phyloP scores from a whole-genome alignment of 2,329 filamentous ascomycete genomes.

The Geosmithia morbida region DNA sequence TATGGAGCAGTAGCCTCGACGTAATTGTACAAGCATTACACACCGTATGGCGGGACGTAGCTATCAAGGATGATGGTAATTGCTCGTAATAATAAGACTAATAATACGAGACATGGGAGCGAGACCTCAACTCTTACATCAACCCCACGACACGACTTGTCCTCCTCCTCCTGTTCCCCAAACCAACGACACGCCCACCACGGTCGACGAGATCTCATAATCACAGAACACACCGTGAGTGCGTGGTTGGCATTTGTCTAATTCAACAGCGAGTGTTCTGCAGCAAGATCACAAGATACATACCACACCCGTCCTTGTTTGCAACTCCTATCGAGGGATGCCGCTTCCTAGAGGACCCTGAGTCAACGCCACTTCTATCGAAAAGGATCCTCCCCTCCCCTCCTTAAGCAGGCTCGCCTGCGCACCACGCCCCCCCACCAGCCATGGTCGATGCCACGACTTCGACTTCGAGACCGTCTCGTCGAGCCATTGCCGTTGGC shows the following conservation, averaged over 20 bases:
- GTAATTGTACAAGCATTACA: too few relatives aligned
- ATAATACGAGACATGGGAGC: not conserved
- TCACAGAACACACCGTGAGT: not conserved
- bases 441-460: constrained; percentile 8
- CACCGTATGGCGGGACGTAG: too few relatives aligned
- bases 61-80: not conserved
- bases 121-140: not conserved
- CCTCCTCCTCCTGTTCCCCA: not conserved
- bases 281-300: not conserved
- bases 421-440: constrained; percentile 1
- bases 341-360: not conserved
- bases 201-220: not conserved
- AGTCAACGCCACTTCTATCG: not conserved
- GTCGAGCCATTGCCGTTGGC: constrained; percentile 53
- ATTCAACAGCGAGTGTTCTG: too few relatives aligned
- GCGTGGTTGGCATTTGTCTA: not conserved
- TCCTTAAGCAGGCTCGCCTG: not conserved
- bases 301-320: not conserved
- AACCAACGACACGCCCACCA: not conserved
- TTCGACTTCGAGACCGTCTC: constrained; percentile 7
- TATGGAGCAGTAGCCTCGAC: too few relatives aligned
- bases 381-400: too few relatives aligned
- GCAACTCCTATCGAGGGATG: not conserved
- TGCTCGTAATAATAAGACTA: not conserved
- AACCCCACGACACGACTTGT: not conserved